Evolutionary conservation across 176 grass and related monocot genomes (phyloP).

Genomic region (Calamus simplicifolius): DNA sequence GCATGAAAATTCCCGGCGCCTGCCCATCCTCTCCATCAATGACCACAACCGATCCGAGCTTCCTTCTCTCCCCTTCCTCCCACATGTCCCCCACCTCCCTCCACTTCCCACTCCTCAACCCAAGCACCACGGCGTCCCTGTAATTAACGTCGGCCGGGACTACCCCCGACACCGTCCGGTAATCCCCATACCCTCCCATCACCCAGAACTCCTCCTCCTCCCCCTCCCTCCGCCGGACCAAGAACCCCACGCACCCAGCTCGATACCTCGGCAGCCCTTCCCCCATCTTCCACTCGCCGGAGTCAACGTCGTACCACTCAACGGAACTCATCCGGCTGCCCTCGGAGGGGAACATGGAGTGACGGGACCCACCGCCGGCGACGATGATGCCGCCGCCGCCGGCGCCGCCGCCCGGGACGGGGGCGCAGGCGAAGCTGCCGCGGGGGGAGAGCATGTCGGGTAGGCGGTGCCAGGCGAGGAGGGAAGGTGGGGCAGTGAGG

Average conservation of each 20-base stretch:
- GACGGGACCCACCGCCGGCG: constrained; percentile 67
- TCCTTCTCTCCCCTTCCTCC: constrained; percentile 57
- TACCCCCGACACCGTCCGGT: constrained; percentile 52
- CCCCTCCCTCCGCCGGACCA: constrained; percentile 22
- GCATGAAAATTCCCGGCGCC: constrained; percentile 58
- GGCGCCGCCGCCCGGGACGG: neutral
- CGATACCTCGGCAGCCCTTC: constrained; percentile 51
- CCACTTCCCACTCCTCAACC: constrained; percentile 63
- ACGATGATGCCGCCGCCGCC: constrained; percentile 33
- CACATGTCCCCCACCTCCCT: constrained; percentile 74
- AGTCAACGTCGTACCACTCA: constrained; percentile 39
- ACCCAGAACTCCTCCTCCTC: constrained; percentile 88
- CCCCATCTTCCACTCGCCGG: constrained; percentile 36
- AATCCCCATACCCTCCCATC: constrained; percentile 81
- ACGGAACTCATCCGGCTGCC: constrained; percentile 59
- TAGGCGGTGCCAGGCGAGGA: constrained; percentile 56
- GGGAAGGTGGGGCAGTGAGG: constrained; percentile 22
- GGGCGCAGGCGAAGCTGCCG: constrained; percentile 64
- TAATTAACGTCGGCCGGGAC: constrained; percentile 67
- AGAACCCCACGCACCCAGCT: constrained; percentile 66
- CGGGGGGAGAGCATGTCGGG: constrained; percentile 57
- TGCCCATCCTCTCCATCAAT: constrained; percentile 46
- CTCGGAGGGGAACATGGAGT: constrained; percentile 56
- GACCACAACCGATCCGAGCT: constrained; percentile 45
- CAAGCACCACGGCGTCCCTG: constrained; percentile 61